phyloP scores from a whole-genome alignment of 2,329 filamentous ascomycete species.

The Venturia effusa region DNA sequence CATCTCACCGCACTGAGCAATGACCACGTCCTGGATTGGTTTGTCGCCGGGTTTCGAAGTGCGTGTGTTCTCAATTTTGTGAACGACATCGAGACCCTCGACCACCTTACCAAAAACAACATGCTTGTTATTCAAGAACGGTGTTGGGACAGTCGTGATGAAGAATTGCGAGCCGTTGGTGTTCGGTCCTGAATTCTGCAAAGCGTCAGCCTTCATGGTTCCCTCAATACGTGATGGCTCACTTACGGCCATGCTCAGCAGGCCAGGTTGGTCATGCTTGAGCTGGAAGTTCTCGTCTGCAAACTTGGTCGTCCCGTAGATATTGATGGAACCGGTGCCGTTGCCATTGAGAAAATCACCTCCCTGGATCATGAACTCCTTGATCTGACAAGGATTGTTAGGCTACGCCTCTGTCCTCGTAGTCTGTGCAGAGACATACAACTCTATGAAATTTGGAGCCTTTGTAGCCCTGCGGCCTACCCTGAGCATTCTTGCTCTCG shows the following conservation, averaged over 20 bases:
- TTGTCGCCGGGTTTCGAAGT: slow-evolving; percentile 67
- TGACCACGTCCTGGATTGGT: slow-evolving; percentile 73
- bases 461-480: slow-evolving; percentile 85
- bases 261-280: slow-evolving; percentile 67
- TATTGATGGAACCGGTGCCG: slow-evolving; percentile 76
- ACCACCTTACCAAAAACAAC: slow-evolving; percentile 89
- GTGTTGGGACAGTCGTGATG: slow-evolving; percentile 80
- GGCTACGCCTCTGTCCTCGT: not conserved
- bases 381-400: slow-evolving; percentile 50
- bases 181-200: slow-evolving; percentile 76
- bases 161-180: slow-evolving; percentile 97
- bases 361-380: slow-evolving; percentile 95
- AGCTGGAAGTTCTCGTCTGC: slow-evolving; percentile 81
- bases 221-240: too few species aligned
- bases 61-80: slow-evolving; percentile 85
- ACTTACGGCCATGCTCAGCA: slow-evolving; percentile 87
- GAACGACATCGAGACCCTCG: slow-evolving; percentile 81
- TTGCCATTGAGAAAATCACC: slow-evolving; percentile 93
- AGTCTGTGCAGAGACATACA: slow-evolving; percentile 38
- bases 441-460: slow-evolving; percentile 89
- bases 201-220: not conserved
- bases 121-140: slow-evolving; percentile 85
- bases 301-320: slow-evolving; percentile 78
- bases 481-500: slow-evolving; percentile 68
- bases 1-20: slow-evolving; percentile 91